Base-by-base conservation (phyloP, 2,329 filamentous ascomycete genomes). In the Ampelomyces quisqualis region DNA sequence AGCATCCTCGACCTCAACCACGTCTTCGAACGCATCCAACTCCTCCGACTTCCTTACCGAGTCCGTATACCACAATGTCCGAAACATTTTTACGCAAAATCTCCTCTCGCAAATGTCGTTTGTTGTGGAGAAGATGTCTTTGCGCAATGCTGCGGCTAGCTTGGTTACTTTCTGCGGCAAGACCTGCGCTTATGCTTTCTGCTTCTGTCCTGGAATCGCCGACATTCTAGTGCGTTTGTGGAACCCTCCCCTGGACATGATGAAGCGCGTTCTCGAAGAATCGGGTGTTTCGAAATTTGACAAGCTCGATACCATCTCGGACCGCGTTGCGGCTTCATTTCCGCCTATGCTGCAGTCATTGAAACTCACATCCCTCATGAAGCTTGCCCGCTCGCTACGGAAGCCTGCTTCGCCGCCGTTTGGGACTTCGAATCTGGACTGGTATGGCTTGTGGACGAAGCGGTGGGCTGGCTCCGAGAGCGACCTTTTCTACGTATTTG, bases 161-260 rank as follows among this genome's bases (percentile, higher is more conserved):
- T 51, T 74, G 17, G 87, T 95, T 43, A 85, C 86, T 20, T 95
- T 95, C 64, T 89, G 88, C 38, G 90, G 88, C 45, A 94, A 93
- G 69, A 88, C 89, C 3, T 91, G 87, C 60, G 90, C 90, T 2
- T 95, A 94, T 67, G 90, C 88, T 20, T 95, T 95, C 68, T 93
- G 91, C 70, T 96, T 95, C 59, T 90, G 88, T 19, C 88, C 89
- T 0, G 88, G 88, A 4, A 80, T 95, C 39, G 86, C 88, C 6
- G 89, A 95, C 59, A 80, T 95, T 35, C 75, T 95, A 34, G 80
- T 91, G 18, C 81, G 89, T 11, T 73, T 95, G 4, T 95, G 90
- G 90, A 81, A 80, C 24, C 75, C 88, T 14, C 80, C 82, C 2
- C 73, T 84, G 3, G 82, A 84, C 42, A 72, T 82, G 28, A 77